These are phyloP conservation scores for Boechera retrofracta DNA, from an alignment of 345 rosid species.

Conservation along the genomic window DNA sequence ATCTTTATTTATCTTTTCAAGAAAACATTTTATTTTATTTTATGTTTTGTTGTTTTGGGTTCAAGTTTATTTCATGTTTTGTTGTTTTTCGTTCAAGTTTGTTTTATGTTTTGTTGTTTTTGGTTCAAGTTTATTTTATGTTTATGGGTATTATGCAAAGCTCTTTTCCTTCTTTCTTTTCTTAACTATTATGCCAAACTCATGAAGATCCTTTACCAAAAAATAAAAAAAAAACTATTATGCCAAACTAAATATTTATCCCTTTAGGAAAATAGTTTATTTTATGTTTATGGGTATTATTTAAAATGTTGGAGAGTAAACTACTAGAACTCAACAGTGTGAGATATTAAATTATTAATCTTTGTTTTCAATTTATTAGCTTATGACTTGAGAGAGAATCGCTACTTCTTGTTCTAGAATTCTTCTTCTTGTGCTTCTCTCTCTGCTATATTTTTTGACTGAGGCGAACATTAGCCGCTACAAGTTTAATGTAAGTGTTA, in stretches of 20 bases:
- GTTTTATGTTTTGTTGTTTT: neutral
- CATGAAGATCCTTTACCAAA: too few species aligned
- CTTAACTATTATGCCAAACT: too few species aligned
- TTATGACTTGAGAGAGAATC: slow-evolving; percentile 26
- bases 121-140: neutral
- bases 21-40: neutral
- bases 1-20: slow-evolving; percentile 4
- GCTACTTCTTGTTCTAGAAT: slow-evolving; percentile 35
- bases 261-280: too few species aligned
- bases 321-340: slow-evolving; percentile 12
- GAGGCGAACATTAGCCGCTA: slow-evolving; percentile 60
- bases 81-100: neutral
- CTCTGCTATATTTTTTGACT: slow-evolving; percentile 21
- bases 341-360: slow-evolving; percentile 1
- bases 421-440: slow-evolving; percentile 35
- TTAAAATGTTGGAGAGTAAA: neutral
- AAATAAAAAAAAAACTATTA: too few species aligned
- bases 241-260: too few species aligned
- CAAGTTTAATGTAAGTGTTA: slow-evolving; percentile 65
- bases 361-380: neutral
- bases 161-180: too few species aligned
- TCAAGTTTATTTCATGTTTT: neutral
- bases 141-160: neutral
- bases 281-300: neutral
- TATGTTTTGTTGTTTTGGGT: neutral